Evolutionary conservation across 1,284 basidiomycete species (phyloP).

Genomic region (Violaceomyces palustris): DNA sequence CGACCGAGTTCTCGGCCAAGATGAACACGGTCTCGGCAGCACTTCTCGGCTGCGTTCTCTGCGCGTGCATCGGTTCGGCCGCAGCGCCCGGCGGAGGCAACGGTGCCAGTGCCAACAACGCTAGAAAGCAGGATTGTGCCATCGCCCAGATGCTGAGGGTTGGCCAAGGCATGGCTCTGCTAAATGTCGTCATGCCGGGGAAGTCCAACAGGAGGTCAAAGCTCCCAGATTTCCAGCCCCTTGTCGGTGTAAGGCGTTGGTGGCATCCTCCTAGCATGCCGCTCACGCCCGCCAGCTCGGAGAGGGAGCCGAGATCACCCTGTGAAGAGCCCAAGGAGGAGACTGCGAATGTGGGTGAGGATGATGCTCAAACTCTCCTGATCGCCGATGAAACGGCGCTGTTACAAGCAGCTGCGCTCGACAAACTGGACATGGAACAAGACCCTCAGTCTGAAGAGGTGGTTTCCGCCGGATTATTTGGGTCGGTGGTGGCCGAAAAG

Average conservation of each 20-base stretch:
- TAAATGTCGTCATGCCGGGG: constrained; percentile 40
- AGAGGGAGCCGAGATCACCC: constrained; percentile 11
- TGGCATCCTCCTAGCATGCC: constrained; percentile 33
- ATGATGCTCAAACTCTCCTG: too few relatives aligned
- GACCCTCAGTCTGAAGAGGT: too few relatives aligned
- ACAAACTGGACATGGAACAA: too few relatives aligned
- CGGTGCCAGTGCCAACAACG: constrained; percentile 40
- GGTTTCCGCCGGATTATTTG: too few relatives aligned
- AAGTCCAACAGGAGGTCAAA: constrained; percentile 30
- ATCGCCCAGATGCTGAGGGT: constrained; percentile 51
- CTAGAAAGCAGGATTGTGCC: constrained; percentile 49
- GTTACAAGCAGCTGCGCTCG: too few relatives aligned
- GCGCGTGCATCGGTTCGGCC: constrained; percentile 46
- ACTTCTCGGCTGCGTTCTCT: constrained; percentile 40
- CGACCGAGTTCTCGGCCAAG: constrained; percentile 40
- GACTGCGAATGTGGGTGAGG: too few relatives aligned
- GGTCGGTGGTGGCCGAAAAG: too few relatives aligned
- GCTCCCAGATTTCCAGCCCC: constrained; percentile 40
- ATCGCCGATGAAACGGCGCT: too few relatives aligned
- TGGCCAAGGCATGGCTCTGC: constrained; percentile 47
- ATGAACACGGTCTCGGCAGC: constrained; percentile 42
- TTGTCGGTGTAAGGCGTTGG: constrained; percentile 37
- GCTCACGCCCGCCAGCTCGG: constrained; percentile 20
- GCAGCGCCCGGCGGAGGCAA: constrained; percentile 37
- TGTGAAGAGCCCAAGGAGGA: constrained; percentile 3